Conservation (phyloP, 108 stramenopile species). For the Fragilariopsis cylindrus region DNA sequence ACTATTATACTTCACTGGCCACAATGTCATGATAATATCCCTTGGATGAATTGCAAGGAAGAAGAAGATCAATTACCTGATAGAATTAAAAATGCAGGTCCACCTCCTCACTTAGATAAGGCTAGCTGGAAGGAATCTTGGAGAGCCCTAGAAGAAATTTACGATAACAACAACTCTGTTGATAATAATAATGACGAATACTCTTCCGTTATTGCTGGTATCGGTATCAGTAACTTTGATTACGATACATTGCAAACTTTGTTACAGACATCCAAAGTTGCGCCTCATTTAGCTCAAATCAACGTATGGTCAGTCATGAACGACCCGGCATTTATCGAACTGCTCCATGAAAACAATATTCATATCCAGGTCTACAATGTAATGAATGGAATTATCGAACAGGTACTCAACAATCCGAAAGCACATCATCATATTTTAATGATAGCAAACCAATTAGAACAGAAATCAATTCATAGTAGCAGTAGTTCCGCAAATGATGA, state of each 20-base stretch:
- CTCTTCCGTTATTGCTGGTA: constrained; percentile 47
- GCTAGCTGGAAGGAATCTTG: constrained; percentile 72
- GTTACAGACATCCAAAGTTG: constrained; percentile 26
- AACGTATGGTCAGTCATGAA: constrained; percentile 66
- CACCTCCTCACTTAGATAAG: constrained; percentile 65
- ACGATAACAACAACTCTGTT: constrained; percentile 20
- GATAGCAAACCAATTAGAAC: constrained; percentile 21
- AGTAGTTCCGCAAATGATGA: neutral
- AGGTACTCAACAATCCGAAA: constrained; percentile 22
- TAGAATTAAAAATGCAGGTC: constrained; percentile 62
- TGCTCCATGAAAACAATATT: constrained; percentile 44
- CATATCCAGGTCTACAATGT: constrained; percentile 70
- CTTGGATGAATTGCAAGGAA: constrained; percentile 79
- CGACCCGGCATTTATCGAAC: constrained; percentile 49
- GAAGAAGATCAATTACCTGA: constrained; percentile 64
- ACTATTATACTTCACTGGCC: constrained; percentile 78
- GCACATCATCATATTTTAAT: constrained; percentile 44
- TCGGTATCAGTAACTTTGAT: constrained; percentile 80
- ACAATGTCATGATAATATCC: constrained; percentile 60
- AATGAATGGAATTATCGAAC: constrained; percentile 56
- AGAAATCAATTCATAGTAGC: neutral
- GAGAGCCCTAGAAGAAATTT: constrained; percentile 76
- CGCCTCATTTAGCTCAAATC: constrained; percentile 64
- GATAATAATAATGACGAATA: constrained; percentile 5
- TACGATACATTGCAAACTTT: constrained; percentile 54